Evolutionary conservation across 768 basidiomycete species (phyloP), one percentile per base, ranked within the genome.

Genomic region (Panellus pusillus): DNA sequence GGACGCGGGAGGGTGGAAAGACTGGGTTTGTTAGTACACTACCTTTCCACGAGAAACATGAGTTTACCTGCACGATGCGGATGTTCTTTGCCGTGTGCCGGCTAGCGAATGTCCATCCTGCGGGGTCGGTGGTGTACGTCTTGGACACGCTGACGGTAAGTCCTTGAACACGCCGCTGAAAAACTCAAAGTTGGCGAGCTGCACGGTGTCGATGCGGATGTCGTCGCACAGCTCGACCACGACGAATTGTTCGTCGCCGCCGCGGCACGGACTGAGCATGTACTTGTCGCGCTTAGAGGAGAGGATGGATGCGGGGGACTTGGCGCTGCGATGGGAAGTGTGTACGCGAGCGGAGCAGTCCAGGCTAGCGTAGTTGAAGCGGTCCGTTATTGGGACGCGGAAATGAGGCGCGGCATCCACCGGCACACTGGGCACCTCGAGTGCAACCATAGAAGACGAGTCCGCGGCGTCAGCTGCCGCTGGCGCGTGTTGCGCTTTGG

Each of bases 191-290:
- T 98, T 96, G 54, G 94, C 95, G 15, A 99, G 74, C 67, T 98
- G 94, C 41, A 98, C 86, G 0, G 93, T 96, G 67, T 98, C 96
- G 63, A 98, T 94, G 41, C 92, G 77, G 58, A 99, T 93, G 68
- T 98, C 97, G 60, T 98, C 96, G 73, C 97, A 99, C 14, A 98
- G 82, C 70, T 99, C 97, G 41, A 98, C 87, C 31, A 97, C 86
- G 31, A 98, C 88, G 70, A 86, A 98, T 61, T 90, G 86, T 6
- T 72, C 67, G 56, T 75, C 77, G 57, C 83, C 70, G 29, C 81
- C 82, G 28, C 78, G 74, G 65, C 97, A 99, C 0, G 95, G 96
- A 50, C 89, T 92, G 61, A 98, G 87, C 97, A 98, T 96, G 77
- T 98, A 98, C 60, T 85, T 76, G 70, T 98, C 96, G 66, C 87